Conservation (phyloP, 78 protist species). For the Dictyostelium purpureum region DNA sequence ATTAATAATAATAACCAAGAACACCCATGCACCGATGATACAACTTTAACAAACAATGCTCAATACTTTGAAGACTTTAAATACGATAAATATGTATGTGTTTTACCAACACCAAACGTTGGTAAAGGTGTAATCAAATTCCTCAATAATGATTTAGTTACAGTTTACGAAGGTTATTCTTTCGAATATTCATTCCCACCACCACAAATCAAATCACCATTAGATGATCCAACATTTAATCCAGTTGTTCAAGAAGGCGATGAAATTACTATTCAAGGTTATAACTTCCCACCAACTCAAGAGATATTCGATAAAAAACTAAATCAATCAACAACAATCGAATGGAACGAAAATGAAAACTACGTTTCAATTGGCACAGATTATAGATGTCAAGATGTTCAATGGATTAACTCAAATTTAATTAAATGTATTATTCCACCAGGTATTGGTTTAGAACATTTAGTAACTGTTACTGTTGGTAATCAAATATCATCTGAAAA, state of each 20-base stretch:
- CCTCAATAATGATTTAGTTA: no score
- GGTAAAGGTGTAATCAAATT: not conserved
- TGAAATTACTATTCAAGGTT: no score
- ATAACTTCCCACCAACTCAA: constrained; percentile 1
- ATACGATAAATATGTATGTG: not conserved
- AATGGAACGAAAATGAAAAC: not conserved
- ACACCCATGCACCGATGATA: not conserved
- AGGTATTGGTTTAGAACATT: not conserved
- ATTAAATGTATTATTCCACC: not conserved
- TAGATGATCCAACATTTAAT: not conserved
- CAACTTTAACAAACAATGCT: not conserved
- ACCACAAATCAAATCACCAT: no score
- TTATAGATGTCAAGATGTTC: not conserved
- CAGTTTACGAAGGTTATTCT: no score
- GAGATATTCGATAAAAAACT: not conserved
- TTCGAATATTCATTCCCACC: no score
- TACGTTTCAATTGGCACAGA: not conserved
- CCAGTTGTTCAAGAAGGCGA: no score
- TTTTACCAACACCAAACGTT: not conserved
- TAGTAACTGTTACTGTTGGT: not conserved
- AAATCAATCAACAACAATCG: not conserved
- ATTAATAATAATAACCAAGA: not conserved
- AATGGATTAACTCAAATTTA: not conserved
- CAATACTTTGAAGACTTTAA: not conserved
- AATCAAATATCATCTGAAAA: not conserved